These are phyloP conservation scores for Spirogloea muscicola DNA, from an alignment of 139 green algal genomes.

Conservation along the genomic window DNA sequence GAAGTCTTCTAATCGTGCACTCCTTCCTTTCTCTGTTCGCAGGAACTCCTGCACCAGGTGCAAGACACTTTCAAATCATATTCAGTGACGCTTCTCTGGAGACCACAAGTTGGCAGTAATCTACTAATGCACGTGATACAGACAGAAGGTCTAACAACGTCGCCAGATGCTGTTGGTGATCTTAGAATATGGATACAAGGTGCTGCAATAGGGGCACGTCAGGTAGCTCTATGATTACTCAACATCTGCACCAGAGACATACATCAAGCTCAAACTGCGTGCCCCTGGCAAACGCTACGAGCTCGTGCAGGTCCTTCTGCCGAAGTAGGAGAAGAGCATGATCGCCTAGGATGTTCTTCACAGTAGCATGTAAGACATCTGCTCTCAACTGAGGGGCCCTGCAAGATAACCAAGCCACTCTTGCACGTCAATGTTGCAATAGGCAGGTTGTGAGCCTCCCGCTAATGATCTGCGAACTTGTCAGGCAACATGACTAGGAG, in stretches of 20 bases:
- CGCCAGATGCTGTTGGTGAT: no score
- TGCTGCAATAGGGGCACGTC: background rate
- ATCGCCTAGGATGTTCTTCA: conserved; percentile 46
- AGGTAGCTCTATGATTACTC: background rate
- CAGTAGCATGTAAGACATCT: conserved; percentile 43
- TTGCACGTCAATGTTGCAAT: no score
- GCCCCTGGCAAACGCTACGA: conserved; percentile 44
- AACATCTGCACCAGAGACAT: background rate
- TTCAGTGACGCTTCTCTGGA: no score
- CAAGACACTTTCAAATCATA: no score
- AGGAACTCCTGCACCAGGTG: conserved; percentile 35
- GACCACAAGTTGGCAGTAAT: no score
- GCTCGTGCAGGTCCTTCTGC: conserved; percentile 34
- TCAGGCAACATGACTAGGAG: no score
- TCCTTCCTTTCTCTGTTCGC: conserved; percentile 5
- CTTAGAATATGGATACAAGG: background rate
- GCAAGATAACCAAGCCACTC: no score
- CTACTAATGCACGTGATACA: no score
- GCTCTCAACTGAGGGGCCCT: conserved; percentile 36
- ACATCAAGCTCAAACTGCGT: conserved; percentile 48
- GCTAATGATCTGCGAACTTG: no score
- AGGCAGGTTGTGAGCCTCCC: no score
- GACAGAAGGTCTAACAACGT: no score
- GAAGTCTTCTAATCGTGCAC: conserved; percentile 43
- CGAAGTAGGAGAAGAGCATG: conserved; percentile 23